These are phyloP conservation scores for Oxalis stricta DNA, from an alignment of 441 rosid genomes.

Conservation along the genomic window DNA sequence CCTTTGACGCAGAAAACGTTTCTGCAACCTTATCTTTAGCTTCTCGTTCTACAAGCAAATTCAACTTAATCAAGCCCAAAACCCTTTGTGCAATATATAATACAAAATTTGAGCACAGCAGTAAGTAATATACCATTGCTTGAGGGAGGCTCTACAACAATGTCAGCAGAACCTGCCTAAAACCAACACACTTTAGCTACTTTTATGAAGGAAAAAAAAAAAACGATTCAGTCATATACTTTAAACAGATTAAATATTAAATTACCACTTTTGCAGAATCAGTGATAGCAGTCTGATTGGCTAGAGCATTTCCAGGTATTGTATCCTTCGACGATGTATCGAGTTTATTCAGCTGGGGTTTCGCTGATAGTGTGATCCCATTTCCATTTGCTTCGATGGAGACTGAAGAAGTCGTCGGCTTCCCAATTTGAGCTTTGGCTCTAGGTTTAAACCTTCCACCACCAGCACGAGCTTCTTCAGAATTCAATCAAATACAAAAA, in stretches of 20 bases:
- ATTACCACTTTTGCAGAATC: slow-evolving; percentile 4
- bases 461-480: slow-evolving; percentile 14
- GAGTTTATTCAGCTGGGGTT: background rate
- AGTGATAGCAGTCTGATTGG: background rate
- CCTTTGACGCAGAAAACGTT: too few species aligned
- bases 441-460: slow-evolving; percentile 18
- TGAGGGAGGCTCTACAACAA: background rate
- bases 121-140: background rate
- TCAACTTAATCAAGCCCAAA: background rate
- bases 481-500: too few species aligned
- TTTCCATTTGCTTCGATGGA: slow-evolving; percentile 1
- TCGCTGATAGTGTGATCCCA: background rate
- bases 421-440: slow-evolving; percentile 10
- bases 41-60: too few species aligned
- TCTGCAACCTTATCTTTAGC: too few species aligned
- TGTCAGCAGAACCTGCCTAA: background rate
- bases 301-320: background rate
- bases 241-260: background rate
- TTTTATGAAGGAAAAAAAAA: too few species aligned
- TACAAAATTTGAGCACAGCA: background rate
- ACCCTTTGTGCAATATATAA: background rate
- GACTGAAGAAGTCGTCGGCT: slow-evolving; percentile 1
- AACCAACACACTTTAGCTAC: background rate
- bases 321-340: background rate
- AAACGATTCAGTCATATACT: background rate